Conservation (phyloP, 768 basidiomycete species). For the Baorangia bicolor region DNA sequence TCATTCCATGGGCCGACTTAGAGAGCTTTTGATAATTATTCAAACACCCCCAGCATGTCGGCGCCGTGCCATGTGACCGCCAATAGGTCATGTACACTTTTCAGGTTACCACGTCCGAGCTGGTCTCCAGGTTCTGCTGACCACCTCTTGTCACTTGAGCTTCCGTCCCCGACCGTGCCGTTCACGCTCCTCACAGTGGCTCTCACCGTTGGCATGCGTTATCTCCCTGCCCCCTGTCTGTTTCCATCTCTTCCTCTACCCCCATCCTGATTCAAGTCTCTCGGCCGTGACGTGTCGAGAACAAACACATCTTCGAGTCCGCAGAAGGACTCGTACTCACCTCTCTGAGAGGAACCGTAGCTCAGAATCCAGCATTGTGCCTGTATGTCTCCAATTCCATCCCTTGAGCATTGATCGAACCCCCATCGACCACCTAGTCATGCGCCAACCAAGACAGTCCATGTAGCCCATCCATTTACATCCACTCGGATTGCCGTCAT, state of each 20-base stretch:
- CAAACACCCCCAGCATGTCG: too few species aligned
- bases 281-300: background rate
- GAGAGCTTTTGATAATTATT: too few species aligned
- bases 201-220: too few species aligned
- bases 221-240: background rate
- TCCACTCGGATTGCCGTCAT: slow-evolving; percentile 40
- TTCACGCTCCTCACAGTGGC: background rate
- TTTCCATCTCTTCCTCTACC: background rate
- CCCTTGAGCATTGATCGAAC: background rate
- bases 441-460: slow-evolving; percentile 37
- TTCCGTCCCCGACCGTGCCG: background rate
- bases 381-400: slow-evolving; percentile 32
- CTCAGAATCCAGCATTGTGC: slow-evolving; percentile 39
- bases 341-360: slow-evolving; percentile 41
- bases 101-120: too few species aligned
- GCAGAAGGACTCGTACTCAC: slow-evolving; percentile 43
- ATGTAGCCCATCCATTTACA: slow-evolving; percentile 22
- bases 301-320: slow-evolving; percentile 12
- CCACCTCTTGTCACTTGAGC: background rate
- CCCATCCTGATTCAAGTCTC: background rate
- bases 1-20: too few species aligned
- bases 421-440: slow-evolving; percentile 29
- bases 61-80: too few species aligned
- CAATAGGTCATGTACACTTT: too few species aligned
- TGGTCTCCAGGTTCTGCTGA: too few species aligned